phyloP scores from a whole-genome alignment of 208 protist species.

The Trypanosoma brucei region DNA sequence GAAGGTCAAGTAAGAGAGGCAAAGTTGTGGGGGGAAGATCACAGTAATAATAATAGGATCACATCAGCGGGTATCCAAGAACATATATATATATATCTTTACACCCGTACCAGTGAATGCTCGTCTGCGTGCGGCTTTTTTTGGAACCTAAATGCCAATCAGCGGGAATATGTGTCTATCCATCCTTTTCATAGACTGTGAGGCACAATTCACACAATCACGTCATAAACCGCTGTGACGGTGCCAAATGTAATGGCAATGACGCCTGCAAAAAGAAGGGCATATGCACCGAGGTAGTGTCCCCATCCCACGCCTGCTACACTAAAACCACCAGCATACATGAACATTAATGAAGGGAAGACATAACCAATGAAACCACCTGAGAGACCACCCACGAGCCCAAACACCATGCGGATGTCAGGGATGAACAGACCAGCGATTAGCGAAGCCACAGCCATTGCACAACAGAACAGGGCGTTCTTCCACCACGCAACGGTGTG shows the following conservation, averaged over 20 bases:
- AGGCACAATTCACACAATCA: background rate
- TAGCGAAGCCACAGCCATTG: slow-evolving; percentile 32
- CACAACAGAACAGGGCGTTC: slow-evolving; percentile 35
- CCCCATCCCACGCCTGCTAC: slow-evolving; percentile 34
- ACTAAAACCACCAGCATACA: slow-evolving; percentile 57
- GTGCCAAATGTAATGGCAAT: slow-evolving; percentile 72
- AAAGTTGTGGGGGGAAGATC: no score
- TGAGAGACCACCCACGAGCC: slow-evolving; percentile 58
- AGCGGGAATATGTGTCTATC: no score
- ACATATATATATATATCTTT: no score
- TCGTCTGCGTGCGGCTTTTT: no score
- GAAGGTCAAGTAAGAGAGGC: no score
- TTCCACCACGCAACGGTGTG: slow-evolving; percentile 44
- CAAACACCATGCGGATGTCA: slow-evolving; percentile 62
- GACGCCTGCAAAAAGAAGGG: slow-evolving; percentile 59
- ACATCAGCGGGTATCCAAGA: no score
- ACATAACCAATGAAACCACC: slow-evolving; percentile 71
- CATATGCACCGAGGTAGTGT: slow-evolving; percentile 52
- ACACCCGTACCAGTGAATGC: no score
- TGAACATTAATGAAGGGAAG: slow-evolving; percentile 64
- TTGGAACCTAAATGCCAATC: no score
- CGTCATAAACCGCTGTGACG: slow-evolving; percentile 41
- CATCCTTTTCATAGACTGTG: no score
- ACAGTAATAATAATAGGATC: no score
- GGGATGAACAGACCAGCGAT: slow-evolving; percentile 72